phyloP scores from a whole-genome alignment of 768 basidiomycete species.

The Rhodotorula babjevae region DNA sequence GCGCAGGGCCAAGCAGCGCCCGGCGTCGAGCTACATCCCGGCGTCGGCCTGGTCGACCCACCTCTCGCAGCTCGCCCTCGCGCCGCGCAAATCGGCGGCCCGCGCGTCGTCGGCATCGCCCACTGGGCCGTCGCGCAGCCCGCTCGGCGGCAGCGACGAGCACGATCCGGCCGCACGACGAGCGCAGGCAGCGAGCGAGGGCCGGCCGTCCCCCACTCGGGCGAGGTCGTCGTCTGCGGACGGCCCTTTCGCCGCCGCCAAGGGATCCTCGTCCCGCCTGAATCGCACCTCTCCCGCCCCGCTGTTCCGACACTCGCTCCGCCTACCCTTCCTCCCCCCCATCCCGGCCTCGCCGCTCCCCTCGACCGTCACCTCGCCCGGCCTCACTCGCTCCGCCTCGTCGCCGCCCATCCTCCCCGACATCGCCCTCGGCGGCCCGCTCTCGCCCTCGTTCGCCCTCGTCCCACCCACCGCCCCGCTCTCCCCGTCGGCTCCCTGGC shows the following conservation, averaged over 20 bases:
- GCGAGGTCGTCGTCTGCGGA: neutral
- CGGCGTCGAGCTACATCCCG: constrained; percentile 3
- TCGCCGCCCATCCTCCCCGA: constrained; percentile 27
- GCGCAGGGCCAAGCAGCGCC: neutral
- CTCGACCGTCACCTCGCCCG: constrained; percentile 6
- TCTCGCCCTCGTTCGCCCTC: constrained; percentile 4
- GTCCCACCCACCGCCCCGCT: constrained; percentile 13
- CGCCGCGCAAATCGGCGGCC: neutral
- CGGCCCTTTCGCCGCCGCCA: neutral
- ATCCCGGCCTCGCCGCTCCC: constrained; percentile 30
- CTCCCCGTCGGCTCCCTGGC: neutral
- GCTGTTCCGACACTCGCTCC: constrained; percentile 12
- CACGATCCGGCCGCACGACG: neutral
- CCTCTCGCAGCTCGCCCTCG: constrained; percentile 12
- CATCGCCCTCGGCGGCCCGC: constrained; percentile 1
- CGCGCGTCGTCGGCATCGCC: neutral
- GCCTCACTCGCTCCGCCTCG: constrained; percentile 18
- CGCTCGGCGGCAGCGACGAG: neutral
- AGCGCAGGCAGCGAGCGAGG: neutral
- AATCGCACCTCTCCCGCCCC: neutral
- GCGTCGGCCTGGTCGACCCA: constrained; percentile 12
- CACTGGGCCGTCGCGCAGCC: accelerated
- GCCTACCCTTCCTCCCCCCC: constrained; percentile 26
- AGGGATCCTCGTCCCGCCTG: neutral
- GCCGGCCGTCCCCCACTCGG: neutral